Evolutionary conservation across 345 rosid genomes (phyloP).

Genomic region (Gossypium mustelinum): DNA sequence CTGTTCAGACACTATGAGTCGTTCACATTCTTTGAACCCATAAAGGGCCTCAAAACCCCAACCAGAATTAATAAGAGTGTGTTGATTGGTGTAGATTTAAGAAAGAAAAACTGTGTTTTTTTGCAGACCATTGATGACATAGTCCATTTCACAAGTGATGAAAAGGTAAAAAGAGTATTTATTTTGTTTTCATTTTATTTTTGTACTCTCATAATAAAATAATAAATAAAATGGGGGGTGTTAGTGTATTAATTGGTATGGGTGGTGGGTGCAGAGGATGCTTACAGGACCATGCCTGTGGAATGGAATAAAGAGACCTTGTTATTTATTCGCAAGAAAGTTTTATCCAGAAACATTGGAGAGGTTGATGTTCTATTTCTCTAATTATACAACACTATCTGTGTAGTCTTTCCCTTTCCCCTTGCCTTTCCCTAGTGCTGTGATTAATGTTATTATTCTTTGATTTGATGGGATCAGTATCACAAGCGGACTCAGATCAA

Average conservation of each 20-base stretch:
- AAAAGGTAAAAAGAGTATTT: neutral
- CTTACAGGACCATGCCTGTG: constrained; percentile 44
- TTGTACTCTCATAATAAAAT: neutral
- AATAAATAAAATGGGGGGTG: too few relatives aligned
- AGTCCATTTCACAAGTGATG: too few relatives aligned
- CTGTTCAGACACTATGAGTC: too few relatives aligned
- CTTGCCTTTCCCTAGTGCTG: too few relatives aligned
- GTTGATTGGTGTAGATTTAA: neutral
- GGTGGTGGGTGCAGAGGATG: constrained; percentile 28
- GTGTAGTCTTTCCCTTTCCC: neutral
- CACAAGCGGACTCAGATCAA: neutral
- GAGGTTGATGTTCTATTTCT: constrained; percentile 43
- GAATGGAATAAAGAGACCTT: constrained; percentile 68
- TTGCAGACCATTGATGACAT: constrained; percentile 48
- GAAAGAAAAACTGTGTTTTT: neutral
- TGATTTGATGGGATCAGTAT: neutral
- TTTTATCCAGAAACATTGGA: constrained; percentile 55
- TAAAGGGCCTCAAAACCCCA: too few relatives aligned
- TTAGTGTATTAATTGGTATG: too few relatives aligned
- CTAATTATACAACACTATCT: constrained; percentile 39
- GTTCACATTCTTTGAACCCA: too few relatives aligned
- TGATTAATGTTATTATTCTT: too few relatives aligned
- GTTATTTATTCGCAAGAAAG: constrained; percentile 67
- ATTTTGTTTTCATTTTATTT: neutral
- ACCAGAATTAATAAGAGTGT: neutral